Evolutionary conservation across 2,329 filamentous ascomycete species (phyloP), one percentile per base, ranked within the genome.

Genomic region (Monilinia vaccinii-corymbosi): DNA sequence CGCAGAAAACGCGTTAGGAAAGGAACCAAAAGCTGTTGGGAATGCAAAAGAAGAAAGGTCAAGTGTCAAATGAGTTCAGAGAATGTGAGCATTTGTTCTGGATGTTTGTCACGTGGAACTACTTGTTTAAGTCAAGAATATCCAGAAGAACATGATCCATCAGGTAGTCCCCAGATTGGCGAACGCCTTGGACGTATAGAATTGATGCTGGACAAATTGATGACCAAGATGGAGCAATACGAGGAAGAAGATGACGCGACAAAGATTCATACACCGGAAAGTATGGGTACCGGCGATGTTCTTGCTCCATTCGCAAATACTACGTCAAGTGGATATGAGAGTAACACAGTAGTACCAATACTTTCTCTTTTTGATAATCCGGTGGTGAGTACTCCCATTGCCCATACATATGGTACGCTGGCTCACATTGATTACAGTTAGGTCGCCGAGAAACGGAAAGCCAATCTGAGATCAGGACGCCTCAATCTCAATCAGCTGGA

Each of bases 21-120:
- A 57, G 81, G 81, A n/a, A 83, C 81, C 0, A 74, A 71, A 32
- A 82, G 79, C 60, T 83, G 81, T 68, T 83, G 80, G 80, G 80
- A 82, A 64, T 84, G 81, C 74, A 71, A 71, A 62, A 75, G 78
- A 55, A 75, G 80, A 28, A 84, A 84, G 70, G 74, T 78, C 6
- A 73, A 75, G 2, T 84, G 81, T 66, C 75, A 73, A 18, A 78
- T 79, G 61, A 68, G 71, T 13, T 66, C 72, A 4, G 67, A 73
- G 4, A 64, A 71, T 3, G 73, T 76, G 6, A 60, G 70, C 4
- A 64, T 75, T 2, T 83, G 81, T 60, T 69, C 75, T 34, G 75
- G 73, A 2, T 84, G 81, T 63, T 69, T 72, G 23, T 68, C 75
- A 8, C 75, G 80, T 57, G 70, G 69, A 14, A 69, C 68, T 16